phyloP scores from a whole-genome alignment of 2,329 filamentous ascomycete genomes.

The Fusarium sp. region DNA sequence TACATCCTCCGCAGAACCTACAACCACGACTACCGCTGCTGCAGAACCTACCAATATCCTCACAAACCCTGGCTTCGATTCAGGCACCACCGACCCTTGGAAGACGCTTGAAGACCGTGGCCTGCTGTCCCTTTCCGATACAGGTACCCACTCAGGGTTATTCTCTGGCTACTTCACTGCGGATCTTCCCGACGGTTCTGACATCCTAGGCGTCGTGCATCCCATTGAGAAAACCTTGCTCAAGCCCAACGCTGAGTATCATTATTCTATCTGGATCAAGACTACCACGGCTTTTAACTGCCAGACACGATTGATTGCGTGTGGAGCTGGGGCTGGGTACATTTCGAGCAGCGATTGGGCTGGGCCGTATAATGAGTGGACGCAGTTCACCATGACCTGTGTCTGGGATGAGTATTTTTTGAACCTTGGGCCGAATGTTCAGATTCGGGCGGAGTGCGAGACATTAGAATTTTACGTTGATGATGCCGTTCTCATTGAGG shows the following conservation, averaged over 20 bases:
- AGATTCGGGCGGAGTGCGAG: not conserved
- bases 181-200: no score
- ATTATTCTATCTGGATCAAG: not conserved
- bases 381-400: not conserved
- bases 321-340: not conserved
- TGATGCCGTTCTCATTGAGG: not conserved
- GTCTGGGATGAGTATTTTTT: no score
- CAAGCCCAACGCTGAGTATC: not conserved
- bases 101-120: no score
- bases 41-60: not conserved
- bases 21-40: not conserved
- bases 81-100: accelerated
- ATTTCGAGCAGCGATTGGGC: not conserved
- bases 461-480: not conserved
- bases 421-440: not conserved
- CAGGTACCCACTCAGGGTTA: no score
- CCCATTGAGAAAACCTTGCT: not conserved
- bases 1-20: not conserved
- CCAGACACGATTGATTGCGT: not conserved
- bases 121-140: no score
- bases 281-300: not conserved
- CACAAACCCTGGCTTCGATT: not conserved
- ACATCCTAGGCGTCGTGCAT: not conserved
- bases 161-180: not conserved
- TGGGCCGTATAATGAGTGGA: not conserved